Base-by-base conservation (phyloP, 805 yeast species). In the Wickerhamiella cacticola region DNA sequence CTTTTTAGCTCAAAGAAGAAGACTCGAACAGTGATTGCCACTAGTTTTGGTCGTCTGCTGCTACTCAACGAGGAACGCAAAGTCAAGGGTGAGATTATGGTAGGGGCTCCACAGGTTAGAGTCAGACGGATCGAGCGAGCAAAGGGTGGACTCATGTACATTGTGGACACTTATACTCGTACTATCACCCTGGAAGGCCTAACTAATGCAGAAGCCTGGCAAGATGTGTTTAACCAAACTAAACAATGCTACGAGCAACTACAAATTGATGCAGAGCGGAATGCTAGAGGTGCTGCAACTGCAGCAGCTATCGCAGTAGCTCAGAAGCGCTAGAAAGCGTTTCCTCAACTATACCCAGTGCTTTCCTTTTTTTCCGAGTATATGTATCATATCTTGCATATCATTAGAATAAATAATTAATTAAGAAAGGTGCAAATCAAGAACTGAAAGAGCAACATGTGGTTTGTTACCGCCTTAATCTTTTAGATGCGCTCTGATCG, bases 251-350 rank as follows among this genome's bases (percentile, higher is more conserved):
- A 57, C 44, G 51, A 51, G n/a, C 64, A 62, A 52, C 45, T 56
- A 5, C 49, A 48, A 5, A 53, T 53, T 12, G 60, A 57, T 33
- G 53, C 59, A n/a, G 62, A 58, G 38, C 52, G 59, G 8, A 59
- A 57, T 46, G 59, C 64, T 2, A 54, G 55, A 24, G 57, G 59
- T 21, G 65, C 65, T 0, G 63, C 64, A 2, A 54, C 63, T 1
- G 66, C 66, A 2, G 66, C 66, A 1, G 65, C 65, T 2, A 28
- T 58, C 3, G 66, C 66, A 1, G 64, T 61, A 1, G 48, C 58
- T 4, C 55, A 56, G n/a, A 39, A 39, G 21, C 42, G 42, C 29
- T 39, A 13, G n/a, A n/a, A n/a, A n/a, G n/a, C n/a, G n/a, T n/a
- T n/a, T n/a, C n/a, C n/a, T n/a, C n/a, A n/a, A n/a, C n/a, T n/a